Conservation (phyloP, 257 asterid species). For the Dorcoceras hygrometricum region DNA sequence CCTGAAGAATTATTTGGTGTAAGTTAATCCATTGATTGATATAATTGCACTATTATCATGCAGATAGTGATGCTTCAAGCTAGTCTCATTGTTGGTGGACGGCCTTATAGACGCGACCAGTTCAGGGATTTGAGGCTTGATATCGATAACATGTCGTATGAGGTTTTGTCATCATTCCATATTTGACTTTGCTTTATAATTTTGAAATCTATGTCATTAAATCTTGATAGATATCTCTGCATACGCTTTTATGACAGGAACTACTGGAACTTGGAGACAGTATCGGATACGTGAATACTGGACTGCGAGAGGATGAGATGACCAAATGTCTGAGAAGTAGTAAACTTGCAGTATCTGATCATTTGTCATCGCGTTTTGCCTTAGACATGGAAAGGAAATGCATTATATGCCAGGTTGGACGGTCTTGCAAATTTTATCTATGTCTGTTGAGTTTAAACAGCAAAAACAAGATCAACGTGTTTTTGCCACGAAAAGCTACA, state of each 20-base stretch:
- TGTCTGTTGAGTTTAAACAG: not conserved
- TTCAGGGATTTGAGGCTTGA: conserved; percentile 75
- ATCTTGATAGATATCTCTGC: not conserved
- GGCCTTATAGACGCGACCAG: conserved; percentile 43
- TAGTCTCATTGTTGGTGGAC: conserved; percentile 57
- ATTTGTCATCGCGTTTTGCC: conserved; percentile 33
- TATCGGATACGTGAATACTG: conserved; percentile 79
- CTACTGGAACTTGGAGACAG: conserved; percentile 83
- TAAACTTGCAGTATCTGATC: conserved; percentile 30
- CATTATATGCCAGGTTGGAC: conserved; percentile 84
- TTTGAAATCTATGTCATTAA: too few relatives aligned
- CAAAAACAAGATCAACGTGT: too few relatives aligned
- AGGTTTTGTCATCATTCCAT: conserved; percentile 37
- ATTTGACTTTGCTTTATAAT: conserved; percentile 3
- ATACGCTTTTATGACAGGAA: conserved; percentile 50
- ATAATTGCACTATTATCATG: conserved; percentile 12
- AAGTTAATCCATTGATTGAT: conserved; percentile 16
- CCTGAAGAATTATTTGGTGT: not conserved
- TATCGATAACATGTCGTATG: conserved; percentile 78
- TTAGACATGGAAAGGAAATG: conserved; percentile 56
- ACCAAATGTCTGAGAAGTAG: conserved; percentile 51
- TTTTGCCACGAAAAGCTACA: too few relatives aligned
- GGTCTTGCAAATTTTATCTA: not conserved
- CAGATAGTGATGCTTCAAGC: conserved; percentile 79
- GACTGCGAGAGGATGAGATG: conserved; percentile 71